Base-by-base conservation (phyloP, 371 early-diverging fungal species). In the Syncephalastrum contaminatum region DNA sequence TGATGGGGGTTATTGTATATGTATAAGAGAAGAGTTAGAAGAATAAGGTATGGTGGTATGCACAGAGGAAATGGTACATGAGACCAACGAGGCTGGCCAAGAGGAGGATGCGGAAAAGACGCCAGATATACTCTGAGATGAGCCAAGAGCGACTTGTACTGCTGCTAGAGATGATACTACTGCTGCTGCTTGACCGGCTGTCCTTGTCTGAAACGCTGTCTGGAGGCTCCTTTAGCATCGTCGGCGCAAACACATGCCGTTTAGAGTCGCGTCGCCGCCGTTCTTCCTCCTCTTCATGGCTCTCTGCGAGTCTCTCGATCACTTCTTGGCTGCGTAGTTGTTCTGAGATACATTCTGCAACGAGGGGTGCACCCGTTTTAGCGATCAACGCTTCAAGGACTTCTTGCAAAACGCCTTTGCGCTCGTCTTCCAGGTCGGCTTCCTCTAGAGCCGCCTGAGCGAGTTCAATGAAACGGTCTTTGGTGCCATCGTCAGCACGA, bases 401-500 rank as follows among this genome's bases (percentile, higher is more conserved):
- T 63, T 77, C 77, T 22, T 72, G 67, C 53, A 77, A 63, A 2
- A 77, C 70, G 0, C 77, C 74, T 54, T 66, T 73, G 12, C 61
- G 59, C 41, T 77, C 77, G 47, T 77, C 77, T 59, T 77, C 74
- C 10, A 69, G 55, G 1, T 63, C 66, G 2, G 72, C 77, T 57
- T 77, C 72, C 40, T 77, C 77, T 20, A 77, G 53, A 5, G 77
- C 77, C 39, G 72, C 77, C 47, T 77, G 77, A 8, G 74, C 74
- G 13, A 77, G 58, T 45, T 77, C 74, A 22, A 77, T 73, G 56
- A 77, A 73, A 7, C 68, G 67, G 56, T 77, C 77, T 47, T 63
- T 70, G 53, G 48, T 67, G 55, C 59, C 62, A 57, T 62, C 58
- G 47, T 61, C 61, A 19, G 39, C 30, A 39, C 53, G 53, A 46